These are phyloP conservation scores for Antarctomyces pellizariae DNA, from an alignment of 495 filamentous ascomycete genomes.

Conservation along the genomic window DNA sequence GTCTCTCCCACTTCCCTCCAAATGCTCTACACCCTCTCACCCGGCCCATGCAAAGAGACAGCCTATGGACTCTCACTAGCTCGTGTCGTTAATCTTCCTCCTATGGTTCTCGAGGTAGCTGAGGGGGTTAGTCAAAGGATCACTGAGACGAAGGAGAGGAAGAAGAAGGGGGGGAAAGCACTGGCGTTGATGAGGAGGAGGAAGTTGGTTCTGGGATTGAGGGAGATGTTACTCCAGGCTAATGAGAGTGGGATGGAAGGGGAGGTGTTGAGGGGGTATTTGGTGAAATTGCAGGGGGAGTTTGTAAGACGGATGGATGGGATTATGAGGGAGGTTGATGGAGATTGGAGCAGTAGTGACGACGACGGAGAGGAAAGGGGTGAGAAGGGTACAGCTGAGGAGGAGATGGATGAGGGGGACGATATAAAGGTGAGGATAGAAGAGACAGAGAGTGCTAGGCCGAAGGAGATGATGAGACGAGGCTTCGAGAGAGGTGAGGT, in stretches of 20 bases:
- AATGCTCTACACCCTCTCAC: conserved; percentile 63
- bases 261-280: conserved; percentile 32
- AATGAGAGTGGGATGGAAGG: conserved; percentile 43
- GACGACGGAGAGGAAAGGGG: conserved; percentile 2
- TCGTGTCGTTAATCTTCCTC: conserved; percentile 47
- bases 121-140: conserved; percentile 37
- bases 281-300: conserved; percentile 49
- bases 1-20: conserved; percentile 35
- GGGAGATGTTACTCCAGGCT: conserved; percentile 53
- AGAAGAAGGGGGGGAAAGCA: conserved; percentile 30
- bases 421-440: no score
- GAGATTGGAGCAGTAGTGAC: conserved; percentile 6
- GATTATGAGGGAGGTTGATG: conserved; percentile 13
- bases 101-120: conserved; percentile 39
- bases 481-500: no score
- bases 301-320: conserved; percentile 51
- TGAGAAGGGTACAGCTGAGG: no score
- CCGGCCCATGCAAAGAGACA: conserved; percentile 43
- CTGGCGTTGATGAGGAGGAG: conserved; percentile 34
- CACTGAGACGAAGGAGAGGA: conserved; percentile 23
- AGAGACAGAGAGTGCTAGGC: no score
- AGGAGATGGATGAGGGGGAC: no score
- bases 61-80: conserved; percentile 68
- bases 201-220: conserved; percentile 49
- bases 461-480: no score